Conservation (phyloP, 225 moss, liverwort and hornwort genomes). For the Ulota crispa region DNA sequence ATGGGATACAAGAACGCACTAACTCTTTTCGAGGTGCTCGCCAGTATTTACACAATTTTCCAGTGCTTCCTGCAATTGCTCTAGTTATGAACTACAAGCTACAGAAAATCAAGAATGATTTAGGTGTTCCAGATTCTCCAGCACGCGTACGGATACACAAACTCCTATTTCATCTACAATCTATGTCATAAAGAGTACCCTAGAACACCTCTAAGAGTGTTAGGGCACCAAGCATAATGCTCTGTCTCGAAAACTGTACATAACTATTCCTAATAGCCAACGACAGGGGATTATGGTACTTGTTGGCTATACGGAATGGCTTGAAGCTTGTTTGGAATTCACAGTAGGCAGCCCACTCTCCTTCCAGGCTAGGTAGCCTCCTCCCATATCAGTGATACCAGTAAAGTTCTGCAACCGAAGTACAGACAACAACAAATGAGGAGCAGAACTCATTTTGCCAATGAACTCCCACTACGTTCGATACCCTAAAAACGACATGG, state of each 20-base stretch:
- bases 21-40: conserved; percentile 2
- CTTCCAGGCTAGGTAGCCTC: conserved; percentile 65
- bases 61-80: conserved; percentile 7
- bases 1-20: neutral
- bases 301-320: conserved; percentile 25
- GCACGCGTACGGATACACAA: conserved; percentile 26
- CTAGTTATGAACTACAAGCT: conserved; percentile 27
- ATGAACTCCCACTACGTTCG: neutral
- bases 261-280: neutral
- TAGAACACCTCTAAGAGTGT: conserved; percentile 1
- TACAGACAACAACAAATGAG: neutral
- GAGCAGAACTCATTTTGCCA: neutral
- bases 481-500: neutral
- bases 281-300: neutral
- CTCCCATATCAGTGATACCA: conserved; percentile 68
- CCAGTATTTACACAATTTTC: conserved; percentile 10
- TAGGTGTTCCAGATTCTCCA: conserved; percentile 1
- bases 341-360: conserved; percentile 57
- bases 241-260: conserved; percentile 36
- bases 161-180: conserved; percentile 24
- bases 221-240: neutral
- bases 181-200: conserved; percentile 7
- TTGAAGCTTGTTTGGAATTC: conserved; percentile 25
- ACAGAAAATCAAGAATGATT: conserved; percentile 24
- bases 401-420: conserved; percentile 52